Evolutionary conservation across 1,139 yeast species (phyloP).

Genomic region (Blastobotrys capitulatus): DNA sequence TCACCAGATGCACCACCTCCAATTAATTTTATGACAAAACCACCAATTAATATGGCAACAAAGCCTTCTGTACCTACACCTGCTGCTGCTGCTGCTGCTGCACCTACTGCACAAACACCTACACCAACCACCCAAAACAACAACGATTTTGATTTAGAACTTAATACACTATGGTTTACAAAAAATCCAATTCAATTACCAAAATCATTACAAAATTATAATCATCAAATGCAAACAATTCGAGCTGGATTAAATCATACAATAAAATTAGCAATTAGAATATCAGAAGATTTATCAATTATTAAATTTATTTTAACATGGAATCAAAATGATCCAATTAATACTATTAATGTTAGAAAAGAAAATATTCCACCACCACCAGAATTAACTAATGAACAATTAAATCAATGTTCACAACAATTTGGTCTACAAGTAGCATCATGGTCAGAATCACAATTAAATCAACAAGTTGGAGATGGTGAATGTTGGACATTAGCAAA

Average conservation of each 20-base stretch:
- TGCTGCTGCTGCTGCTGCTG: neutral
- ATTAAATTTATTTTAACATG: slow-evolving; percentile 45
- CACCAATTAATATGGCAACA: slow-evolving; percentile 2
- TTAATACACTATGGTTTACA: slow-evolving; percentile 27
- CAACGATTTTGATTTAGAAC: slow-evolving; percentile 22
- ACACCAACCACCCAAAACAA: slow-evolving; percentile 7
- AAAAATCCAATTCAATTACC: slow-evolving; percentile 24
- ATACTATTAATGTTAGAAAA: slow-evolving; percentile 33
- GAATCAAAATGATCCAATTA: slow-evolving; percentile 31
- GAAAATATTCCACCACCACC: slow-evolving; percentile 50
- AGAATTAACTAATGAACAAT: slow-evolving; percentile 38
- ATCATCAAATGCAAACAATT: slow-evolving; percentile 18
- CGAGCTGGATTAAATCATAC: slow-evolving; percentile 17
- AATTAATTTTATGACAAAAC: slow-evolving; percentile 9
- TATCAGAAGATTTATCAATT: slow-evolving; percentile 47
- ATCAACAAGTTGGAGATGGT: slow-evolving; percentile 59
- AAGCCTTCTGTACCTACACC: slow-evolving; percentile 2
- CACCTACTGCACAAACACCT: slow-evolving; percentile 10
- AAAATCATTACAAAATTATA: slow-evolving; percentile 22
- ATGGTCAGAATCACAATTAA: slow-evolving; percentile 55
- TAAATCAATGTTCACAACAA: slow-evolving; percentile 28
- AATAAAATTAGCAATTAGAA: slow-evolving; percentile 34
- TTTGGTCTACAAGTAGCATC: slow-evolving; percentile 48
- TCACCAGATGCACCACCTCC: slow-evolving; percentile 4
- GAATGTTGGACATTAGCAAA: slow-evolving; percentile 78